phyloP scores from a whole-genome alignment of 2,329 filamentous ascomycete species.

The Penicillium janthinellum region DNA sequence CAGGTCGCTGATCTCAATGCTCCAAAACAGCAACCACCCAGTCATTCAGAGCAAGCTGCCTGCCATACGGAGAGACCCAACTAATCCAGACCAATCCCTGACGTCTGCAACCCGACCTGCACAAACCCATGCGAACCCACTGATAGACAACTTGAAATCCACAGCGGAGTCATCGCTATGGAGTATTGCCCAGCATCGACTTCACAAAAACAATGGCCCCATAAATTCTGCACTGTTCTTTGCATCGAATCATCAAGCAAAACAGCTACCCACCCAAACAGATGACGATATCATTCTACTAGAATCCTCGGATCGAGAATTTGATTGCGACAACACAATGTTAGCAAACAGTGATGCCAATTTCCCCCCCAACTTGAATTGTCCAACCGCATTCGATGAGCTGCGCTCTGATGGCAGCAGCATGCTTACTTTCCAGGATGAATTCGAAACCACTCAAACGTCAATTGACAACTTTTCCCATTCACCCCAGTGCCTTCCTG shows the following conservation, averaged over 20 bases:
- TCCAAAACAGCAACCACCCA: slow-evolving; percentile 27
- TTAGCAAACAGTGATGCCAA: not conserved
- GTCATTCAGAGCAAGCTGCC: slow-evolving; percentile 18
- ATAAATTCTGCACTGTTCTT: slow-evolving; percentile 5
- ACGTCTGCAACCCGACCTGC: not conserved
- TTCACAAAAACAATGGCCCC: slow-evolving; percentile 20
- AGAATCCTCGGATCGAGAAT: not conserved
- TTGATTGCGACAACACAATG: not conserved
- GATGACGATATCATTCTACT: not conserved
- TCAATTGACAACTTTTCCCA: not conserved
- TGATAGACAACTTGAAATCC: slow-evolving; percentile 13
- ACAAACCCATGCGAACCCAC: not conserved
- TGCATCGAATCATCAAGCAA: not conserved
- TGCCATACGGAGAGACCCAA: slow-evolving; percentile 6
- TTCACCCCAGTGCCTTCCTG: not conserved
- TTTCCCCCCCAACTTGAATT: no score
- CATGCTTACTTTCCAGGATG: slow-evolving; percentile 16
- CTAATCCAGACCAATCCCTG: not conserved
- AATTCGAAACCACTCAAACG: slow-evolving; percentile 12
- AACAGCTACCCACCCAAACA: not conserved
- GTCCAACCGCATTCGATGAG: not conserved
- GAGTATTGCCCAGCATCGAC: slow-evolving; percentile 33
- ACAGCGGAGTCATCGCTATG: slow-evolving; percentile 36
- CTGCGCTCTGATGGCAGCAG: slow-evolving; percentile 13
- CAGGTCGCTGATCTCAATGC: slow-evolving; percentile 37